phyloP scores from a whole-genome alignment of 257 asterid genomes.

The Pogostemon cablin region DNA sequence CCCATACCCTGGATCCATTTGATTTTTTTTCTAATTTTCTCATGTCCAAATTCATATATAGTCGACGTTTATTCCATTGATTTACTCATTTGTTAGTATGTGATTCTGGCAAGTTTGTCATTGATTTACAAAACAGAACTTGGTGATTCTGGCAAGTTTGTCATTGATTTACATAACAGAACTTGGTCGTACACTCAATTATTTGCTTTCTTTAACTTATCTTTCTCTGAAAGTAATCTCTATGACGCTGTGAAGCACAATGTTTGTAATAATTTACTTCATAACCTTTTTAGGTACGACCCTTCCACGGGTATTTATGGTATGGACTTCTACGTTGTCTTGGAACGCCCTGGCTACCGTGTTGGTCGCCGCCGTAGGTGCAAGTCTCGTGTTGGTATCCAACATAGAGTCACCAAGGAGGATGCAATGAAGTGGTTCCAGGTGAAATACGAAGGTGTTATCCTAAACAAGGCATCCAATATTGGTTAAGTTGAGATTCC shows the following conservation, averaged over 20 bases:
- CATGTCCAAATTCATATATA: not conserved
- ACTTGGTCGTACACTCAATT: too few species aligned
- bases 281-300: constrained; percentile 39
- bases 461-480: constrained; percentile 51
- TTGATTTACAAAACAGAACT: not conserved
- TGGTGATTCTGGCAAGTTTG: not conserved
- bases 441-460: constrained; percentile 51
- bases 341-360: constrained; percentile 57
- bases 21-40: not conserved
- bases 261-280: not conserved
- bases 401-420: constrained; percentile 52
- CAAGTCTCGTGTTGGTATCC: constrained; percentile 56
- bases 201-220: not conserved
- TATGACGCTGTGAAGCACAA: not conserved
- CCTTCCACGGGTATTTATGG: constrained; percentile 58
- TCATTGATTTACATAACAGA: not conserved
- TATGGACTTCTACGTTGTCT: constrained; percentile 50
- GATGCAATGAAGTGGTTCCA: constrained; percentile 57
- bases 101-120: not conserved
- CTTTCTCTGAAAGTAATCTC: not conserved
- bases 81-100: not conserved
- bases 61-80: not conserved
- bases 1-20: not conserved
- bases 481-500: constrained; percentile 27
- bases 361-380: constrained; percentile 58